Conservation (phyloP, 176 grass and related monocot genomes). For the Areca catechu region DNA sequence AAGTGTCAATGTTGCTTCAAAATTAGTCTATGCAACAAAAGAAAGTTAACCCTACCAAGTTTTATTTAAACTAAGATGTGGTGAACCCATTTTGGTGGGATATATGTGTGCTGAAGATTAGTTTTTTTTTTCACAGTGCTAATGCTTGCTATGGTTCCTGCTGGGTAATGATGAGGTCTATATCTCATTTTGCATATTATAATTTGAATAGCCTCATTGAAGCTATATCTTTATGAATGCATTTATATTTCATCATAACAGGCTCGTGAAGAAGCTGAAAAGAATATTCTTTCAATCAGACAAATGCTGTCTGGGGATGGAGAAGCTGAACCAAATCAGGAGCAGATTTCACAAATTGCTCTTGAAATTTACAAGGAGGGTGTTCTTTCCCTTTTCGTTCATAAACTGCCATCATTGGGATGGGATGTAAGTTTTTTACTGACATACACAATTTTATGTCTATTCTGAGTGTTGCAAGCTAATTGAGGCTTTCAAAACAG, state of each 20-base stretch:
- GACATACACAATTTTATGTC: neutral
- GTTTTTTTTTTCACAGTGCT: too few species aligned
- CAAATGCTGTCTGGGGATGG: constrained; percentile 78
- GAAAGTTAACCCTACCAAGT: too few species aligned
- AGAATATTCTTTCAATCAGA: constrained; percentile 57
- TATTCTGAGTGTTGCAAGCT: constrained; percentile 4
- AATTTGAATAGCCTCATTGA: too few species aligned
- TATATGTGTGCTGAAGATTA: too few species aligned
- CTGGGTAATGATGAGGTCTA: too few species aligned
- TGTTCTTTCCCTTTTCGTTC: constrained; percentile 74
- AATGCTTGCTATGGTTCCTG: too few species aligned
- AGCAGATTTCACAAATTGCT: constrained; percentile 67
- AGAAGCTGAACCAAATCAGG: constrained; percentile 87
- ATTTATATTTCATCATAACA: constrained; percentile 17
- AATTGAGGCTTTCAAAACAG: constrained; percentile 25
- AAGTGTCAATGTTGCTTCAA: too few species aligned
- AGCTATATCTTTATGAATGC: too few species aligned
- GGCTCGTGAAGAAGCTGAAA: constrained; percentile 93
- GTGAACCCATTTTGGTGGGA: too few species aligned
- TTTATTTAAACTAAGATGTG: too few species aligned
- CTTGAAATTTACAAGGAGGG: constrained; percentile 88
- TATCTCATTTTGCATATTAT: too few species aligned
- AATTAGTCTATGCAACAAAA: too few species aligned
- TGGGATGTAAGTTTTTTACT: constrained; percentile 68
- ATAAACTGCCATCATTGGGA: constrained; percentile 82